These are phyloP conservation scores for Umbilicus rupestris DNA, from an alignment of 164 flowering plant genomes.

Conservation along the genomic window DNA sequence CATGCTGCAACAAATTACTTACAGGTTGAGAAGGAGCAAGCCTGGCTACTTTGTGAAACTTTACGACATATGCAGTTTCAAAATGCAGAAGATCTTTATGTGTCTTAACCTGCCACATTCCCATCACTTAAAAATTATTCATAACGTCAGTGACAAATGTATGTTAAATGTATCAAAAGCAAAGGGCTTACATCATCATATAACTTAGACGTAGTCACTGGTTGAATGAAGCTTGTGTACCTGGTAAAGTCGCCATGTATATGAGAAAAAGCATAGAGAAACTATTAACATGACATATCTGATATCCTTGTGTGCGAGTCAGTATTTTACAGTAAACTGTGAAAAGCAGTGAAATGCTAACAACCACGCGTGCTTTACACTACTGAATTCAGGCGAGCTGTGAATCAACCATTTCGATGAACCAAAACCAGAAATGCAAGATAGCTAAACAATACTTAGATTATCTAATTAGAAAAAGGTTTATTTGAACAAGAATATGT, in stretches of 20 bases:
- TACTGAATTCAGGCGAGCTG: neutral
- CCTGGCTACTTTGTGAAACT: conserved; percentile 77
- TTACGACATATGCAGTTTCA: conserved; percentile 99
- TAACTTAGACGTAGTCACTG: conserved; percentile 77
- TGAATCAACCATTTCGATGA: neutral
- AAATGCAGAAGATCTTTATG: conserved; percentile 83
- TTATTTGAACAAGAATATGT: conserved; percentile 16
- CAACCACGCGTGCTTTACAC: neutral
- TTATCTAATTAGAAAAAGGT: neutral
- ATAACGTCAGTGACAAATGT: neutral
- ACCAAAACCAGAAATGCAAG: neutral
- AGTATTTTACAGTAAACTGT: neutral
- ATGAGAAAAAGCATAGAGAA: neutral
- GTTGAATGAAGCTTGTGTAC: conserved; percentile 96
- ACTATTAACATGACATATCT: neutral
- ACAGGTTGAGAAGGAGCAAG: conserved; percentile 88
- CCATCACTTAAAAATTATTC: conserved; percentile 8
- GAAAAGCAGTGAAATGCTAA: neutral
- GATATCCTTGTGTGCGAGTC: neutral
- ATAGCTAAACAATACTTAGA: neutral
- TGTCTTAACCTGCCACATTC: conserved; percentile 59
- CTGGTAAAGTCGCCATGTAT: conserved; percentile 26
- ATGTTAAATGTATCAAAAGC: neutral
- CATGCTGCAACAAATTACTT: conserved; percentile 15
- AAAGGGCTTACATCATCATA: conserved; percentile 64